These are phyloP conservation scores for Botrytis porri DNA, from an alignment of 2,329 filamentous ascomycete genomes.

Conservation along the genomic window DNA sequence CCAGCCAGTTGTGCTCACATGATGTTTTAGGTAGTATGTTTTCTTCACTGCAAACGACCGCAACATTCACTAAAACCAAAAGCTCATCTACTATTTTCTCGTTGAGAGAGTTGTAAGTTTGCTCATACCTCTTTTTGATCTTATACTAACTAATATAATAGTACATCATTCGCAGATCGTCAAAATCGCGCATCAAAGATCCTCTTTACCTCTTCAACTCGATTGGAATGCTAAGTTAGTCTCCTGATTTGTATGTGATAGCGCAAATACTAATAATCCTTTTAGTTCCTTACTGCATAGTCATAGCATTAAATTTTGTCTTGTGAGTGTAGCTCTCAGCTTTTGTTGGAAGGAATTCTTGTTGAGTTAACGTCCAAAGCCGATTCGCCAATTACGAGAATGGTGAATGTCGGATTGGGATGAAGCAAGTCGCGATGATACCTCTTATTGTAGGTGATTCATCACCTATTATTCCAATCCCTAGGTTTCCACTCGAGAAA, in stretches of 20 bases:
- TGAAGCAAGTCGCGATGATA: conserved; percentile 56
- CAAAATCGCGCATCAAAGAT: conserved; percentile 52
- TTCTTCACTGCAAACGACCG: not conserved
- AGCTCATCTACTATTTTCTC: conserved; percentile 61
- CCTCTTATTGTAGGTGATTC: conserved; percentile 51
- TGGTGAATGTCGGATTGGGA: conserved; percentile 59
- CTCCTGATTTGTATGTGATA: not conserved
- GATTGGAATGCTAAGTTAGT: conserved; percentile 52
- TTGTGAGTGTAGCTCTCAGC: conserved; percentile 45
- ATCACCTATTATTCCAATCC: not conserved
- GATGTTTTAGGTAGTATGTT: not conserved
- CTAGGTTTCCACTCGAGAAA: not conserved
- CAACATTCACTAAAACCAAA: conserved; percentile 9
- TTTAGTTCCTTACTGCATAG: conserved; percentile 42
- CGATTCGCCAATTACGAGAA: conserved; percentile 55
- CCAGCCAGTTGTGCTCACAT: not conserved
- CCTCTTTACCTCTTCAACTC: conserved; percentile 61
- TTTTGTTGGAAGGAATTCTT: not conserved
- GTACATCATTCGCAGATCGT: conserved; percentile 52
- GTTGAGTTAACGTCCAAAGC: conserved; percentile 17
- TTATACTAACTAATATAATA: conserved; percentile 12
- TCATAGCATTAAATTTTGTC: conserved; percentile 55
- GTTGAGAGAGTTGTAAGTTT: conserved; percentile 56
- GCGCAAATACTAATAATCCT: conserved; percentile 20
- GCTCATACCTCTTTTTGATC: not conserved